Evolutionary conservation across 352 stramenopile genomes (phyloP).

Genomic region (Phytophthora tubulina): DNA sequence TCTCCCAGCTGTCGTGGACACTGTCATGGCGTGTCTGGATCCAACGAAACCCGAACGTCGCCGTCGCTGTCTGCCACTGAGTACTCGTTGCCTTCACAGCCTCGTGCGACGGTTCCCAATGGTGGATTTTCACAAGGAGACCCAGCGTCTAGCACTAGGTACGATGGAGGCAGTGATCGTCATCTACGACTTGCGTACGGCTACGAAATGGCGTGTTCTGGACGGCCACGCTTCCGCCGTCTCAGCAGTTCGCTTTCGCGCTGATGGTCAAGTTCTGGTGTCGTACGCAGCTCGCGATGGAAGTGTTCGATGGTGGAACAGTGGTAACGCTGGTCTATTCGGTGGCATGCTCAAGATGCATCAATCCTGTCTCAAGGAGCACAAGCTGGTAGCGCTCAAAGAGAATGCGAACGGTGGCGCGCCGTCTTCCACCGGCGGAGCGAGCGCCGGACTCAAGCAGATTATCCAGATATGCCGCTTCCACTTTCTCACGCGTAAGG

Average conservation of each 20-base stretch:
- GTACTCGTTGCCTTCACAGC: constrained; percentile 83
- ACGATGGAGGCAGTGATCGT: constrained; percentile 91
- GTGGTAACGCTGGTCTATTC: constrained; percentile 77
- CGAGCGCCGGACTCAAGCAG: constrained; percentile 76
- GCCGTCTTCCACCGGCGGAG: constrained; percentile 61
- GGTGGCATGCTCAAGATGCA: constrained; percentile 90
- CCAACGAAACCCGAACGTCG: constrained; percentile 85
- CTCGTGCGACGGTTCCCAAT: constrained; percentile 88
- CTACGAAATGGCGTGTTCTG: constrained; percentile 90
- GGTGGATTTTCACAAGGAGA: constrained; percentile 91
- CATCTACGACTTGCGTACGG: constrained; percentile 89
- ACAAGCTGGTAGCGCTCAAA: constrained; percentile 73
- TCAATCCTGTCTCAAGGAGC: constrained; percentile 87
- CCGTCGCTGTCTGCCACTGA: constrained; percentile 80
- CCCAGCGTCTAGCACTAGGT: constrained; percentile 83
- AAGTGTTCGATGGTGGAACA: constrained; percentile 90
- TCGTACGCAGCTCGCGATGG: constrained; percentile 85
- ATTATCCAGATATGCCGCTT: constrained; percentile 90
- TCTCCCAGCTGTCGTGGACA: constrained; percentile 84
- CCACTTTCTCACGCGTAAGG: constrained; percentile 75
- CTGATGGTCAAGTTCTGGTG: constrained; percentile 81
- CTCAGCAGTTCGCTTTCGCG: constrained; percentile 76
- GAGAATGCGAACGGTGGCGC: constrained; percentile 44
- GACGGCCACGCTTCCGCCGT: constrained; percentile 81
- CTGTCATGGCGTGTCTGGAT: constrained; percentile 86